Conservation (phyloP, 2,329 filamentous ascomycete species). For the Claviceps spartinae region DNA sequence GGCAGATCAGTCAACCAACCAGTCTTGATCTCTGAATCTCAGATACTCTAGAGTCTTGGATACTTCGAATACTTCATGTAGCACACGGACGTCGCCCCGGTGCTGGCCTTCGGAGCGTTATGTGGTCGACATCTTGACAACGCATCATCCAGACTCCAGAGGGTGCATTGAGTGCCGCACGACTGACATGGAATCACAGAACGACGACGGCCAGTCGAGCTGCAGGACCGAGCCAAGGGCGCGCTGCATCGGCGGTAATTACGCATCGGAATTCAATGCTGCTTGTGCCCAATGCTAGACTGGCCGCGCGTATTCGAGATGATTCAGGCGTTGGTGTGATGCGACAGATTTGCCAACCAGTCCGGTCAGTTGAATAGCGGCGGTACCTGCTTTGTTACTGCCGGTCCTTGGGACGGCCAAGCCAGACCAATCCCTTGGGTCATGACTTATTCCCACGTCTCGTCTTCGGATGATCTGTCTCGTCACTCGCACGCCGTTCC, state of each 20-base stretch:
- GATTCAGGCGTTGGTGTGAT: background rate
- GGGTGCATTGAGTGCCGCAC: background rate
- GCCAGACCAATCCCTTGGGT: background rate
- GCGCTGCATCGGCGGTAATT: background rate
- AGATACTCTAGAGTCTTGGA: background rate
- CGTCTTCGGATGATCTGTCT: too few relatives aligned
- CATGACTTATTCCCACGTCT: background rate
- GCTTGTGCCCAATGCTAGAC: conserved; percentile 17
- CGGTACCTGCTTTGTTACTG: background rate
- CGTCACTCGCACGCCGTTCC: too few relatives aligned
- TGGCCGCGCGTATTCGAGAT: conserved; percentile 17
- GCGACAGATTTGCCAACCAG: background rate
- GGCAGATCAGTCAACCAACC: background rate
- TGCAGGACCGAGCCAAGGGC: background rate
- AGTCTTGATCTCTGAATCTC: too few relatives aligned
- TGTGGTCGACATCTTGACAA: conserved; percentile 32
- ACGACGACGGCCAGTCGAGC: background rate
- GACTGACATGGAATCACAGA: background rate
- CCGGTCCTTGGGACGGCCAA: background rate
- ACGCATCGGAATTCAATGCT: conserved; percentile 10
- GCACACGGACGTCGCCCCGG: background rate
- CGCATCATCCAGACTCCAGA: conserved; percentile 26
- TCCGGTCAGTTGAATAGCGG: background rate
- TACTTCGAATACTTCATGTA: background rate
- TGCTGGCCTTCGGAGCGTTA: conserved; percentile 13